Evolutionary conservation across 208 protist species (phyloP).

Genomic region (Borovskyia barvae): DNA sequence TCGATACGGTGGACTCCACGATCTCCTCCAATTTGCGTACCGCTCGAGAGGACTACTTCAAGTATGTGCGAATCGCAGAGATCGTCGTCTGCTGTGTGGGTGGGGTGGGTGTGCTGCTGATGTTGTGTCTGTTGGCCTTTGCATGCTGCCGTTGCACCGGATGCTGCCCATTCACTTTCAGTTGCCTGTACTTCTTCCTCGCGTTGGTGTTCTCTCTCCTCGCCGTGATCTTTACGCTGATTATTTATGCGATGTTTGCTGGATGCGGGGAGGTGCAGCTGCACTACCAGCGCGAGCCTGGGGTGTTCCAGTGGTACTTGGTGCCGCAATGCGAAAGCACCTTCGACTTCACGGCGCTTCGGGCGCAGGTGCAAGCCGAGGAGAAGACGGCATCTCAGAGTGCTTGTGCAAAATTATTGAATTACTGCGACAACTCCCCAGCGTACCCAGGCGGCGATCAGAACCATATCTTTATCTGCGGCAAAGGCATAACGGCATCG

Average conservation of each 20-base stretch:
- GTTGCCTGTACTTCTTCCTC: slow-evolving; percentile 62
- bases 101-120: slow-evolving; percentile 45
- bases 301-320: slow-evolving; percentile 77
- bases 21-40: slow-evolving; percentile 28
- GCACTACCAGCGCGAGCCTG: slow-evolving; percentile 65
- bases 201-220: slow-evolving; percentile 59
- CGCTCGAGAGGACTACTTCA: slow-evolving; percentile 48
- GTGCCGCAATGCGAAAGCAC: slow-evolving; percentile 59
- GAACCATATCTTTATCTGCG: slow-evolving; percentile 48
- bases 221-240: slow-evolving; percentile 54
- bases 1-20: slow-evolving; percentile 35
- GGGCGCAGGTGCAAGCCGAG: slow-evolving; percentile 23
- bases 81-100: slow-evolving; percentile 59
- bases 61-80: slow-evolving; percentile 53
- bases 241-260: slow-evolving; percentile 37
- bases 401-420: slow-evolving; percentile 55
- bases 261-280: slow-evolving; percentile 58
- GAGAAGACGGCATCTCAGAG: slow-evolving; percentile 10
- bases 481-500: slow-evolving; percentile 19
- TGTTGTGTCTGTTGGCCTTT: slow-evolving; percentile 60
- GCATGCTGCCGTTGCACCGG: slow-evolving; percentile 43
- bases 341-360: slow-evolving; percentile 40
- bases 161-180: slow-evolving; percentile 37
- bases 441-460: slow-evolving; percentile 7
- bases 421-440: slow-evolving; percentile 40